Evolutionary conservation across 2,329 filamentous ascomycete genomes (phyloP), one percentile per base, ranked within the genome.

Genomic region (Nothophoma quercina): DNA sequence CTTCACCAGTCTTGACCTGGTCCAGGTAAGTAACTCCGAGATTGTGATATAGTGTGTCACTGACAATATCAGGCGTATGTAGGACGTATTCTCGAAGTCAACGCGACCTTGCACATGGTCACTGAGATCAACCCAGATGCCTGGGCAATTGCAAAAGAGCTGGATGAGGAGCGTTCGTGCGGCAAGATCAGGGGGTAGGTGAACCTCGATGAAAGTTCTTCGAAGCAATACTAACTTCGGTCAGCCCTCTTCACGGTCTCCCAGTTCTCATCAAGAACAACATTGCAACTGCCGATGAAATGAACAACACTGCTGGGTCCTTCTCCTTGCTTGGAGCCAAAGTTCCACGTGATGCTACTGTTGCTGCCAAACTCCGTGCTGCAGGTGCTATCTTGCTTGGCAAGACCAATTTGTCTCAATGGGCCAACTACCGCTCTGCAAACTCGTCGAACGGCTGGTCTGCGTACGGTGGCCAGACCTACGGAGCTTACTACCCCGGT

Each of bases 261-360:
- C 87, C 86, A 0, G 81, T 89, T 19, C 71, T 88, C 5, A 77
- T 89, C 72, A 89, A 89, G 69, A 83, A 87, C 71, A 88, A 86
- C 64, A 87, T 89, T 40, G 85, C 82, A 12, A 88, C 86, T 0
- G 67, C 73, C 2, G 85, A 88, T 64, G 68, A 77, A 52, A 86
- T 88, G 84, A 81, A 85, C 63, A 88, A 84, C 56, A 85, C 83
- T 1, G 77, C 86, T 3, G 87, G 87, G 2, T 90, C 87, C 0
- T 87, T 81, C 56, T 81, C 85, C 1, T 76, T 90, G 0, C 63
- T 86, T 0, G 85, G 85, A 0, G 81, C 86, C 7, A 82, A 79
- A 57, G 78, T 85, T 0, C 77, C 80, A 7, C 68, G 74, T 18
- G 87, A 89, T 60, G 80, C 83, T 9, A 85, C 83, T 0, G 74